A percentile compares a stretch with the other conserved stretches of the same genome.
Evolutionary conservation across 2,329 filamentous ascomycete genomes (phyloP).

Genomic region (Leptographium lundbergii): DNA sequence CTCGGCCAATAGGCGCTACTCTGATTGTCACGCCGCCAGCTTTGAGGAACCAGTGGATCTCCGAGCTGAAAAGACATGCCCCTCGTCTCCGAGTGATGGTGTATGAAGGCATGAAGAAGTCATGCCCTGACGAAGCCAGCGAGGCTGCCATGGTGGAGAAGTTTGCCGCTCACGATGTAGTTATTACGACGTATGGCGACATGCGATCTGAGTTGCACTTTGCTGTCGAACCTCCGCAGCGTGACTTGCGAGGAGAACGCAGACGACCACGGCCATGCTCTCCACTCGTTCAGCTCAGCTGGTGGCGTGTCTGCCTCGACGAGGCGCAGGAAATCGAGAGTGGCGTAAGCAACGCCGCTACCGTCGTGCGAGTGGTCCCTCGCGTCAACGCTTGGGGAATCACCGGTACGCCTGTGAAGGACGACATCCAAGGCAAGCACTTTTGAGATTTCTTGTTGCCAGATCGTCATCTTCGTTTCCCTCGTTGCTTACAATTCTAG

Average conservation of each 20-base stretch:
- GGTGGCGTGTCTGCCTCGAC: conserved; percentile 74
- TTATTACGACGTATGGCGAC: conserved; percentile 54
- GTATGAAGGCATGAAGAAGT: conserved; percentile 35
- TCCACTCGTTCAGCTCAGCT: conserved; percentile 67
- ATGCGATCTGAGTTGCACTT: conserved; percentile 74
- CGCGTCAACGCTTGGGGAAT: conserved; percentile 84
- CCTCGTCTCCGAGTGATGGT: conserved; percentile 41
- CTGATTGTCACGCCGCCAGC: conserved; percentile 48
- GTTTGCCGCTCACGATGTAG: conserved; percentile 41
- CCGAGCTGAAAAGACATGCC: conserved; percentile 45
- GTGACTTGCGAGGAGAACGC: conserved; percentile 51
- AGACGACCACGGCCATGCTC: conserved; percentile 56
- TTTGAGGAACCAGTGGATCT: conserved; percentile 47
- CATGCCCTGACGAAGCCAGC: conserved; percentile 23
- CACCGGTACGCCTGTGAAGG: conserved; percentile 79
- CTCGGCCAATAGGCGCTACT: conserved; percentile 41
- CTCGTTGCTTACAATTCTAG: conserved; percentile 21
- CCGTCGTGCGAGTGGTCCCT: conserved; percentile 67
- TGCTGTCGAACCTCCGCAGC: conserved; percentile 55
- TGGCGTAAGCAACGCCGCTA: conserved; percentile 71
- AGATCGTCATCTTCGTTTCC: not conserved
- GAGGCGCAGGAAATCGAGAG: conserved; percentile 91
- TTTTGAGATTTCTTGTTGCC: not conserved
- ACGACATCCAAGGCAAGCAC: conserved; percentile 26
- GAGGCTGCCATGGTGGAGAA: conserved; percentile 28